A percentile compares a stretch with the other conserved stretches of the same genome.
Evolutionary conservation across 2,329 filamentous ascomycete species (phyloP).

Genomic region (Diaporthe sp.): DNA sequence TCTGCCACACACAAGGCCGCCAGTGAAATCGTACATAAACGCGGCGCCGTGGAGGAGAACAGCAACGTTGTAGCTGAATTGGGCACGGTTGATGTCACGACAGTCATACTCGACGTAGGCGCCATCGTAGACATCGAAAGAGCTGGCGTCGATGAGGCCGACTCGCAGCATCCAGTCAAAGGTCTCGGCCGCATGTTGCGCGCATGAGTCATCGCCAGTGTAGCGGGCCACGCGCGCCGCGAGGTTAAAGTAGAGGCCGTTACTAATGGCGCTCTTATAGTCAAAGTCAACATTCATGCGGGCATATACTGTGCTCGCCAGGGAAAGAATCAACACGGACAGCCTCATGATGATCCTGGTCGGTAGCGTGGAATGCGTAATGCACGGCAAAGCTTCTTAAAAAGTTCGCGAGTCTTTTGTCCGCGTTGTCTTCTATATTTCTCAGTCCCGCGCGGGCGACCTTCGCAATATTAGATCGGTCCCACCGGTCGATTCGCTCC

Average conservation of each 20-base stretch:
- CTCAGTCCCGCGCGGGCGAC: neutral
- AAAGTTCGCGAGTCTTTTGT: neutral
- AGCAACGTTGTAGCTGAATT: conserved; percentile 67
- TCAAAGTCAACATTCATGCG: neutral
- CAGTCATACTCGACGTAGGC: conserved; percentile 62
- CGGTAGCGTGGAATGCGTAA: neutral
- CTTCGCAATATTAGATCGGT: neutral
- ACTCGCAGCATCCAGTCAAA: conserved; percentile 66
- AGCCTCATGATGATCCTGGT: neutral
- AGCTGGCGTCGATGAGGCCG: conserved; percentile 59
- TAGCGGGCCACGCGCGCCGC: conserved; percentile 70
- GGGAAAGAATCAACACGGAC: neutral
- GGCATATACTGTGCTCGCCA: neutral
- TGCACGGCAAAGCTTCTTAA: neutral
- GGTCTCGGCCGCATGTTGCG: conserved; percentile 63
- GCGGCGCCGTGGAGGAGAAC: conserved; percentile 65
- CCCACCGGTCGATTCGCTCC: neutral
- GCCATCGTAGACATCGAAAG: conserved; percentile 71
- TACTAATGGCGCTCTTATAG: conserved; percentile 49
- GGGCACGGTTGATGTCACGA: conserved; percentile 59
- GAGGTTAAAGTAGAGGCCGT: conserved; percentile 61
- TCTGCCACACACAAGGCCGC: conserved; percentile 59
- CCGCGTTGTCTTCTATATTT: neutral
- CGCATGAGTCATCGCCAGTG: conserved; percentile 66
- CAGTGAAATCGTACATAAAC: conserved; percentile 65